Base-by-base conservation (phyloP, 495 filamentous ascomycete species). In the Xeromyces bisporus region DNA sequence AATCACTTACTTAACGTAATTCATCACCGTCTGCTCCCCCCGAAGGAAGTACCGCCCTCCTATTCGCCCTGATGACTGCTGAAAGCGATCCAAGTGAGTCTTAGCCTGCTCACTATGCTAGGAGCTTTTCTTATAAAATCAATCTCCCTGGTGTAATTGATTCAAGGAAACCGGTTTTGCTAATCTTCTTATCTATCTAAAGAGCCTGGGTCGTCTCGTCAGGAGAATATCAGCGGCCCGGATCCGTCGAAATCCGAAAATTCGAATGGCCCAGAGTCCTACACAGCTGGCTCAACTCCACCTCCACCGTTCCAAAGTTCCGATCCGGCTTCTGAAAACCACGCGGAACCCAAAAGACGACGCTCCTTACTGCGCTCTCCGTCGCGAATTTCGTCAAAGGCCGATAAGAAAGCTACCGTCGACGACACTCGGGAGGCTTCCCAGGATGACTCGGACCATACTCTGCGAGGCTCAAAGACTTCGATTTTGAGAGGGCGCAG, bases 401-500 rank as follows among this genome's bases (percentile, higher is more conserved):
- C 44, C 28, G 72, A 72, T 38, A 60, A 69, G 40, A 69, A 77
- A 41, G 58, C 69, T 21, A 72, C 67, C 1, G 53, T 67, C 23
- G 74, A 70, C 28, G 62, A 75, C 40, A 75, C 68, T 39, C 77
- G 78, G 29, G 71, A 69, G 28, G 71, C 69, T 23, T 66, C 64
- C 20, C 69, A 63, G 37, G 73, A 80, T 43, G 66, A 53, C 65
- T 74, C 47, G 58, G 67, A 50, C 55, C 66, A 36, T 59, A 65
- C 44, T 57, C 68, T 44, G 59, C 63, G 62, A 58, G 67, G 51
- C 63, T 71, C 82, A 29, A 80, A 72, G 52, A 64, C 69, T 37
- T 85, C 77, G 53, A 69, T 83, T 36, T 61, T 75, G 18, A 73
- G 67, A 33, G 62, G 66, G 42, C 64, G 71, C 42, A 66, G 75